A percentile compares a stretch with the other conserved stretches of the same genome.
Evolutionary conservation across 805 yeast genomes (phyloP).

Genomic region (Starmerella floris): DNA sequence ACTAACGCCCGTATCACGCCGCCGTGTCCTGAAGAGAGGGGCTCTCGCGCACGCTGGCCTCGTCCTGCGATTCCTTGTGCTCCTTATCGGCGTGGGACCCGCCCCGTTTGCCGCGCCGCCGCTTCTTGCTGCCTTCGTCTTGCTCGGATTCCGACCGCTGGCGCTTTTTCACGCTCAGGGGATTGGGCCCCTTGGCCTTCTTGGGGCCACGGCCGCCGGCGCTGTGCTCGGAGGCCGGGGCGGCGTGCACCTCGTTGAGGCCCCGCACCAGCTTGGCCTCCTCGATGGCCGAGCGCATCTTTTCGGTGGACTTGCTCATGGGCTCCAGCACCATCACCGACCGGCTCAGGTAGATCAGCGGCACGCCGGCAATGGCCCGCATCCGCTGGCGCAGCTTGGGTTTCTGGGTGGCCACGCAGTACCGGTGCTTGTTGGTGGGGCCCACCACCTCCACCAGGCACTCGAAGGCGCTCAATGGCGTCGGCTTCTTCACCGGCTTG

Average conservation of each 20-base stretch:
- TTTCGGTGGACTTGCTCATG: slow-evolving; percentile 54
- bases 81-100: neutral
- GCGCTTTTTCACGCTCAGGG: slow-evolving; percentile 74
- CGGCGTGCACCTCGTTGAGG: slow-evolving; percentile 45
- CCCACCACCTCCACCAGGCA: slow-evolving; percentile 39
- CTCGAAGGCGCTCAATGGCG: slow-evolving; percentile 43
- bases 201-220: slow-evolving; percentile 19
- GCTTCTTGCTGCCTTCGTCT: slow-evolving; percentile 3
- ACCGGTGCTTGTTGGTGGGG: slow-evolving; percentile 70
- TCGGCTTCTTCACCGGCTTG: neutral
- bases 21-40: too few relatives aligned
- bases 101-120: slow-evolving; percentile 20
- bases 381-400: slow-evolving; percentile 52
- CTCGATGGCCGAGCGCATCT: slow-evolving; percentile 42
- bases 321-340: slow-evolving; percentile 97
- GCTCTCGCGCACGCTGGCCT: too few relatives aligned
- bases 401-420: slow-evolving; percentile 76
- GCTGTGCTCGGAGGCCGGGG: slow-evolving; percentile 15
- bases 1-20: too few relatives aligned
- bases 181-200: slow-evolving; percentile 70
- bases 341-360: slow-evolving; percentile 72
- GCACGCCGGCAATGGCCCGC: slow-evolving; percentile 77
- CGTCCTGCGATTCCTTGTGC: neutral
- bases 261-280: slow-evolving; percentile 59
- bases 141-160: slow-evolving; percentile 27